Conservation (phyloP, 2,329 filamentous ascomycete species). For the Pseudocercospora crystallina region DNA sequence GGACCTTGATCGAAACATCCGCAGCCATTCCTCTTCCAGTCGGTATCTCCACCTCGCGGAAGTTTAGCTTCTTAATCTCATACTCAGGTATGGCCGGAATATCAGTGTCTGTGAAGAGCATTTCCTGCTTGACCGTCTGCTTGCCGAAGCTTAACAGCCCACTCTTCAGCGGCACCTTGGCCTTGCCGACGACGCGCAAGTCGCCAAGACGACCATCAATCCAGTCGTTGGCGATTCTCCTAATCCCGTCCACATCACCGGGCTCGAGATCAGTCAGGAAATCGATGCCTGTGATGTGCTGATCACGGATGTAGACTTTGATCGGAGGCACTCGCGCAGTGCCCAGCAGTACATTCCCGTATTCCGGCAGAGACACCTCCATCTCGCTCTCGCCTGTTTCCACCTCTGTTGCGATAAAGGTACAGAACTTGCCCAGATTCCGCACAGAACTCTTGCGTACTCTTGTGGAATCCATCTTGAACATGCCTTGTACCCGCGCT, state of each 20-base stretch:
- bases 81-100: slow-evolving; percentile 78
- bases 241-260: slow-evolving; percentile 74
- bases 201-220: slow-evolving; percentile 72
- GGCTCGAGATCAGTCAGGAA: slow-evolving; percentile 74
- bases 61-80: slow-evolving; percentile 76
- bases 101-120: slow-evolving; percentile 71
- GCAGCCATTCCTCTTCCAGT: slow-evolving; percentile 69
- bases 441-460: slow-evolving; percentile 71
- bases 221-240: slow-evolving; percentile 83
- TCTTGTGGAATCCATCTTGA: slow-evolving; percentile 74
- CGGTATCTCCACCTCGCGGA: slow-evolving; percentile 66
- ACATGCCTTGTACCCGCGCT: slow-evolving; percentile 77
- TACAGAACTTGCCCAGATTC: slow-evolving; percentile 73
- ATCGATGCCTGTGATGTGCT: slow-evolving; percentile 73
- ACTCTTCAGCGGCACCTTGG: slow-evolving; percentile 71
- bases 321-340: slow-evolving; percentile 74
- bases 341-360: slow-evolving; percentile 73
- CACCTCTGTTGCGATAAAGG: slow-evolving; percentile 75
- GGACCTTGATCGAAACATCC: slow-evolving; percentile 70
- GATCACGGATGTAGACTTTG: slow-evolving; percentile 73
- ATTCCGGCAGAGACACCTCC: slow-evolving; percentile 78
- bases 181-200: slow-evolving; percentile 71
- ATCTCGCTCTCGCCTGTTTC: slow-evolving; percentile 72
- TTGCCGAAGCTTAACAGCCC: slow-evolving; percentile 77
- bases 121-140: slow-evolving; percentile 70